Evolutionary conservation across 805 yeast genomes (phyloP).

Genomic region (Starmerella ratchasimensis): DNA sequence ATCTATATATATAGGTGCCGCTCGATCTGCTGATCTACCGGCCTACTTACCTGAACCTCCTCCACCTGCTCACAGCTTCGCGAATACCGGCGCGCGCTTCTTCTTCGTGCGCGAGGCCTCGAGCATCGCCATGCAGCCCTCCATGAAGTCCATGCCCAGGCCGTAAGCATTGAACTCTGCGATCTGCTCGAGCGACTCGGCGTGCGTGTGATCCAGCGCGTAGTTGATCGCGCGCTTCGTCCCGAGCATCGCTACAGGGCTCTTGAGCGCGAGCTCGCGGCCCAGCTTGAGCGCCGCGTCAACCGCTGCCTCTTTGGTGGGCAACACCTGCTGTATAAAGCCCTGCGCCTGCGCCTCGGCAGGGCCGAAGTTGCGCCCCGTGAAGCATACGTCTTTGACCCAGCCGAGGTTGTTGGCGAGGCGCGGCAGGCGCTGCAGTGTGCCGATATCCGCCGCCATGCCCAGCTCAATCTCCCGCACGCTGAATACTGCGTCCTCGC

Average conservation of each 20-base stretch:
- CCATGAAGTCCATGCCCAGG: slow-evolving; percentile 24
- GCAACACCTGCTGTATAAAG: slow-evolving; percentile 33
- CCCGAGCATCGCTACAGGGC: slow-evolving; percentile 50
- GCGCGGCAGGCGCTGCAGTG: slow-evolving; percentile 51
- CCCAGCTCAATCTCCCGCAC: slow-evolving; percentile 63
- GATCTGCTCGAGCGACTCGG: slow-evolving; percentile 39
- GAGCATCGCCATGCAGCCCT: slow-evolving; percentile 22
- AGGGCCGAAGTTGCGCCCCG: slow-evolving; percentile 44
- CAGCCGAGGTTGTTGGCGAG: slow-evolving; percentile 42
- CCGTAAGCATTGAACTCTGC: slow-evolving; percentile 39
- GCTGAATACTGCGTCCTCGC: slow-evolving; percentile 39
- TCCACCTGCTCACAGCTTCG: slow-evolving; percentile 1
- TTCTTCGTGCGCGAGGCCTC: slow-evolving; percentile 9
- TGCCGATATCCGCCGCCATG: slow-evolving; percentile 66
- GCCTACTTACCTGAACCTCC: neutral
- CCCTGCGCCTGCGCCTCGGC: slow-evolving; percentile 47
- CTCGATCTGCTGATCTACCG: neutral
- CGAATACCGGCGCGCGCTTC: slow-evolving; percentile 8
- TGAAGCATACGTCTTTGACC: slow-evolving; percentile 45
- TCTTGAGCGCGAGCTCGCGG: slow-evolving; percentile 32
- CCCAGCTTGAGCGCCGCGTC: slow-evolving; percentile 40
- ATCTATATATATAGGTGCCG: neutral
- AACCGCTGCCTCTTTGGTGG: slow-evolving; percentile 37
- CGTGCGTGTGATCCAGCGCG: slow-evolving; percentile 29
- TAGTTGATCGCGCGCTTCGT: slow-evolving; percentile 43